These are phyloP conservation scores for Ramaria rubella DNA, from an alignment of 768 basidiomycete genomes.

Conservation along the genomic window DNA sequence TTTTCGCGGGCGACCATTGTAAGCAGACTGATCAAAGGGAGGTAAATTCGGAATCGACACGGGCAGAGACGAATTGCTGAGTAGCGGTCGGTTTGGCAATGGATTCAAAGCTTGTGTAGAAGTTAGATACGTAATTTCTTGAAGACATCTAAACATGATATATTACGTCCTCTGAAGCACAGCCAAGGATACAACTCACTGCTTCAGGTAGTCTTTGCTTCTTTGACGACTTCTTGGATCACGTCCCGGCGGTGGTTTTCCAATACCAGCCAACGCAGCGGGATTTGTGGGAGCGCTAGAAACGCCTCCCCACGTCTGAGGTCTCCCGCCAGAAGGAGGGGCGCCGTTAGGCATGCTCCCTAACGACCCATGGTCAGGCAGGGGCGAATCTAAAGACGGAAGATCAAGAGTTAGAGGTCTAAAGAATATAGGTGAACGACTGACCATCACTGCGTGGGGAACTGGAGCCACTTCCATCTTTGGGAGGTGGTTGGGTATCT, in stretches of 20 bases:
- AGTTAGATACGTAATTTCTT: conserved; percentile 96
- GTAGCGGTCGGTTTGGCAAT: conserved; percentile 76
- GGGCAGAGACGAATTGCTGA: conserved; percentile 57
- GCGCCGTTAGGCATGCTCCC: conserved; percentile 47
- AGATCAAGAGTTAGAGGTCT: conserved; percentile 10
- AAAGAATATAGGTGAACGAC: background rate
- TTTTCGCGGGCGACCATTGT: conserved; percentile 77
- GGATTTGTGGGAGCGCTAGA: conserved; percentile 40
- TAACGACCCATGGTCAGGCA: conserved; percentile 45
- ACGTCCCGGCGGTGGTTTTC: conserved; percentile 71
- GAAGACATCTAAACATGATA: conserved; percentile 65
- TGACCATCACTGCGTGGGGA: conserved; percentile 82
- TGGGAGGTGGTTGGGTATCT: conserved; percentile 60
- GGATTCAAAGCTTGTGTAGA: conserved; percentile 98
- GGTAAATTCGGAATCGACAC: conserved; percentile 65
- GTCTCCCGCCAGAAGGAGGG: conserved; percentile 42
- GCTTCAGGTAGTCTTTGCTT: conserved; percentile 95
- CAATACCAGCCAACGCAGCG: conserved; percentile 39
- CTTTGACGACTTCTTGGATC: conserved; percentile 95
- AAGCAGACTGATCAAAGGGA: conserved; percentile 65
- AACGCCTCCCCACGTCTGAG: conserved; percentile 49
- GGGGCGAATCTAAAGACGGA: conserved; percentile 54
- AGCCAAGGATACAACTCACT: conserved; percentile 48
- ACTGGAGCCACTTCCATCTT: conserved; percentile 73
- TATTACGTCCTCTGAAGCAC: conserved; percentile 10